phyloP scores from a whole-genome alignment of 2,329 filamentous ascomycete genomes.

The Aspergillus fumigatus region DNA sequence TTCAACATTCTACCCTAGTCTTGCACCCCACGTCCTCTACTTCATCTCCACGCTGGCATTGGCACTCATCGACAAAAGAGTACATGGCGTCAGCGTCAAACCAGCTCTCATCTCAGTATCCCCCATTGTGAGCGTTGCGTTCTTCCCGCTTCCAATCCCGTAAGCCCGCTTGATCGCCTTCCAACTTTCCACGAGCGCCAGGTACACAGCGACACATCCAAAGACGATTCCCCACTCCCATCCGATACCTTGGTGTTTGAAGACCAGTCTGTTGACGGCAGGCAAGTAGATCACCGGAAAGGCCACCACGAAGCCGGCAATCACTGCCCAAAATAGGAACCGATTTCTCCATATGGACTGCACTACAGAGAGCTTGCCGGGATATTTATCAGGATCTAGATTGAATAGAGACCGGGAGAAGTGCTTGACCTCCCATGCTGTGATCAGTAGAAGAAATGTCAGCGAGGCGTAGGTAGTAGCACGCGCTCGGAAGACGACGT shows the following conservation, averaged over 20 bases:
- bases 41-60: slow-evolving; percentile 23
- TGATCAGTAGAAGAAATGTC: slow-evolving; percentile 69
- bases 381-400: slow-evolving; percentile 49
- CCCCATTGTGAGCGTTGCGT: slow-evolving; percentile 25
- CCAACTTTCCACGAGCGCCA: slow-evolving; percentile 59
- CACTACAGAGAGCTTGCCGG: slow-evolving; percentile 61
- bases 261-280: slow-evolving; percentile 58
- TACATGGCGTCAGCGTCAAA: slow-evolving; percentile 19
- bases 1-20: neutral
- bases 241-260: slow-evolving; percentile 60
- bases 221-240: slow-evolving; percentile 69
- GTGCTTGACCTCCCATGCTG: slow-evolving; percentile 74
- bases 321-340: slow-evolving; percentile 64
- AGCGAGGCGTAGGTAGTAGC: slow-evolving; percentile 70
- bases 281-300: slow-evolving; percentile 64
- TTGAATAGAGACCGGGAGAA: slow-evolving; percentile 70
- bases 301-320: slow-evolving; percentile 51
- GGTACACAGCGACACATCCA: slow-evolving; percentile 55
- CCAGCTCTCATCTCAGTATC: slow-evolving; percentile 32
- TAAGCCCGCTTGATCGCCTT: slow-evolving; percentile 58
- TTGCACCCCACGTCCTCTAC: slow-evolving; percentile 1
- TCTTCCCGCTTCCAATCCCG: slow-evolving; percentile 31
- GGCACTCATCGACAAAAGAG: slow-evolving; percentile 21
- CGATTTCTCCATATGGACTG: slow-evolving; percentile 64
- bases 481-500: slow-evolving; percentile 61